These are phyloP conservation scores for Breviolum minutum DNA, from an alignment of 73 alveolate genomes.

Conservation along the genomic window DNA sequence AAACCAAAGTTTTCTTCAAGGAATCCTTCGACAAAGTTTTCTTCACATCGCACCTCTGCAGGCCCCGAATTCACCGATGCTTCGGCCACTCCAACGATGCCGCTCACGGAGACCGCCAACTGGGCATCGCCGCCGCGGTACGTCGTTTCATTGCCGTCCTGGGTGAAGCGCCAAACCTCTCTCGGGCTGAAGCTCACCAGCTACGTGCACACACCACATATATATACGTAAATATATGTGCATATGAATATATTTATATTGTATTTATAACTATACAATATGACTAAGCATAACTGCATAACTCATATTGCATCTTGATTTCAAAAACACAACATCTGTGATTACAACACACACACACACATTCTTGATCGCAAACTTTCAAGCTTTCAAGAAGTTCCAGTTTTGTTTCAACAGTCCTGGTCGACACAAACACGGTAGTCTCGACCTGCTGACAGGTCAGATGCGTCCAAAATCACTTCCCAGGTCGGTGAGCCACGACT, in stretches of 20 bases:
- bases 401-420: neutral
- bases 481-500: neutral
- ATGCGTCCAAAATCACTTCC: conserved; percentile 24
- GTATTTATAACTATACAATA: no score
- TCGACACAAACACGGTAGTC: conserved; percentile 16
- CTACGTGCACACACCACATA: no score
- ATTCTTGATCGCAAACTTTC: neutral
- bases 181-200: no score
- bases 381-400: neutral
- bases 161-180: neutral
- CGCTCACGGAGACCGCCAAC: conserved; percentile 30
- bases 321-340: no score
- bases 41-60: neutral
- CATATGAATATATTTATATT: no score
- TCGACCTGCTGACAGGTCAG: neutral
- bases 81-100: neutral
- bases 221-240: no score
- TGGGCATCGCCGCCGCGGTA: conserved; percentile 43
- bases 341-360: no score
- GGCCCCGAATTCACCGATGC: conserved; percentile 20
- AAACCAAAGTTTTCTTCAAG: no score
- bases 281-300: no score
- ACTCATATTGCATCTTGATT: no score
- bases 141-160: conserved; percentile 6
- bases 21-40: neutral